Conservation (phyloP, 768 basidiomycete species). For the Phlebiopsis flavidoalba region DNA sequence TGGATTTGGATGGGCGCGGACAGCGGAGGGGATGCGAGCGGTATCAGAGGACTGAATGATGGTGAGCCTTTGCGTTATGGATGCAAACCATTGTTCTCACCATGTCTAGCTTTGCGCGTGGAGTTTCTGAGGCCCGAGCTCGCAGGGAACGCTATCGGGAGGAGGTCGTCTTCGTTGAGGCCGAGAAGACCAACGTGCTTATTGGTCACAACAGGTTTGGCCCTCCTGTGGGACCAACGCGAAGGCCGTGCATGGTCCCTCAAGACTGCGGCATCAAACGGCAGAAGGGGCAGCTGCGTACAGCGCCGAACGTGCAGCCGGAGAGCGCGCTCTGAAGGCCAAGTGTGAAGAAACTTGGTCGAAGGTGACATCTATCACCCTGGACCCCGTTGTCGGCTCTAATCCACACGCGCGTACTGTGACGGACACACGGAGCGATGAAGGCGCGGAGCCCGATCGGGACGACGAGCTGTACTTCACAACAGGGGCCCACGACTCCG, state of each 20-base stretch:
- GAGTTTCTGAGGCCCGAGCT: not conserved
- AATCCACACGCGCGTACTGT: no score
- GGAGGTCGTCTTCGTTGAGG: not conserved
- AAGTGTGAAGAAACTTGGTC: no score
- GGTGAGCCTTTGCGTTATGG: not conserved
- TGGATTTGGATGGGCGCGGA: conserved; percentile 13
- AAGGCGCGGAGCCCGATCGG: no score
- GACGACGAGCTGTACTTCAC: no score
- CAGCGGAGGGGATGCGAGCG: not conserved
- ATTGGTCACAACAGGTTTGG: not conserved
- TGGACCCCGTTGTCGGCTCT: no score
- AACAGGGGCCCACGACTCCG: no score
- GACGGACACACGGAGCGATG: no score
- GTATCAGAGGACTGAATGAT: not conserved
- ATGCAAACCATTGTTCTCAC: not conserved
- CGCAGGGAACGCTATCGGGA: not conserved
- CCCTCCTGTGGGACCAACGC: not conserved
- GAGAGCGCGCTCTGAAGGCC: no score
- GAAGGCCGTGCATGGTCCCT: not conserved
- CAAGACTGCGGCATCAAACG: no score
- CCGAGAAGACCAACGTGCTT: not conserved
- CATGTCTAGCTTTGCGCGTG: not conserved
- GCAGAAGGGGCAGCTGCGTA: no score
- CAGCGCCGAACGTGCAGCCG: no score
- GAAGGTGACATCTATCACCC: no score